Evolutionary conservation across 2,329 filamentous ascomycete species (phyloP).

Genomic region (Aspergillus eucalypticola): DNA sequence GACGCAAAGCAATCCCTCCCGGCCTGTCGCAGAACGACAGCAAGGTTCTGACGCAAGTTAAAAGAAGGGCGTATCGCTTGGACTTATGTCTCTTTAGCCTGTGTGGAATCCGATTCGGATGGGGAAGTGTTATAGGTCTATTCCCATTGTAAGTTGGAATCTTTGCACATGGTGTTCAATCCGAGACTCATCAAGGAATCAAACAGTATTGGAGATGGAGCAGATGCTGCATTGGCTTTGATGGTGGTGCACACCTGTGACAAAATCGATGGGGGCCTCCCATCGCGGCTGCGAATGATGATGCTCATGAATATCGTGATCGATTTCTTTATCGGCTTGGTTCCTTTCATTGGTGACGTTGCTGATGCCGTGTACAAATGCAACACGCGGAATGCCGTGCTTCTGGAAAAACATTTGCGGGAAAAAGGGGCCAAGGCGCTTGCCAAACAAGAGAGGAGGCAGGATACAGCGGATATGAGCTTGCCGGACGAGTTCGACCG

Average conservation of each 20-base stretch:
- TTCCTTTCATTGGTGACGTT: conserved; percentile 54
- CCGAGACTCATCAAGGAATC: background rate
- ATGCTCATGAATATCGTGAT: conserved; percentile 79
- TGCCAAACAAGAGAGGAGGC: conserved; percentile 26
- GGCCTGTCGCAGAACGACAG: conserved; percentile 83
- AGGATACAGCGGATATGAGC: conserved; percentile 36
- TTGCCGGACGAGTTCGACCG: conserved; percentile 42
- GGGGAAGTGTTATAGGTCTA: conserved; percentile 81
- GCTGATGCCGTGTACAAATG: conserved; percentile 51
- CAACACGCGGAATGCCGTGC: conserved; percentile 50
- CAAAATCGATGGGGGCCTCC: conserved; percentile 74
- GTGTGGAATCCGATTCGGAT: conserved; percentile 81
- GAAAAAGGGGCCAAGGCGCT: conserved; percentile 41
- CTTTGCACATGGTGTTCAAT: background rate
- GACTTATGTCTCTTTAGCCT: conserved; percentile 83
- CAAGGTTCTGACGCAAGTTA: conserved; percentile 79
- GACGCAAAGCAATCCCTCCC: conserved; percentile 78
- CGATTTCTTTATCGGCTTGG: conserved; percentile 51
- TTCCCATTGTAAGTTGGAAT: conserved; percentile 71
- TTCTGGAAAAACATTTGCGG: conserved; percentile 48
- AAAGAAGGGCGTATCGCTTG: conserved; percentile 78
- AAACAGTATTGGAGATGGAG: conserved; percentile 68
- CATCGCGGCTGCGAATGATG: conserved; percentile 55
- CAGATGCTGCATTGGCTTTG: conserved; percentile 72
- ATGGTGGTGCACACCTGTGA: conserved; percentile 73